Conservation (phyloP, 352 stramenopile species). For the Phytophthora cryptogea region DNA sequence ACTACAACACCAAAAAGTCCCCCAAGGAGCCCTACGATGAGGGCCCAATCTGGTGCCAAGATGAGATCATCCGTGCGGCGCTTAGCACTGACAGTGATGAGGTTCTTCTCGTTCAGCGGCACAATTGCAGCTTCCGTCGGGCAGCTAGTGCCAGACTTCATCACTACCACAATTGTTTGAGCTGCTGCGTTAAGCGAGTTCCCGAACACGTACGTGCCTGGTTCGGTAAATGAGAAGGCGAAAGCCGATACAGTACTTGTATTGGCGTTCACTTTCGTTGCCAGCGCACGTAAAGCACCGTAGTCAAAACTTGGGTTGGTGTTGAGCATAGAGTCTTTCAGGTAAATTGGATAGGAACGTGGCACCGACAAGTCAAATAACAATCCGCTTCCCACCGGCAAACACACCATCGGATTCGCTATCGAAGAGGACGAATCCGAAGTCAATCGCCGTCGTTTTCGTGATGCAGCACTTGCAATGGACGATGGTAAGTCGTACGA, state of each 20-base stretch:
- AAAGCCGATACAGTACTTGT: slow-evolving; percentile 71
- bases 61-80: slow-evolving; percentile 80
- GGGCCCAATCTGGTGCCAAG: slow-evolving; percentile 86
- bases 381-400: slow-evolving; percentile 78
- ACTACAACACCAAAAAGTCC: slow-evolving; percentile 79
- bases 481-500: slow-evolving; percentile 57
- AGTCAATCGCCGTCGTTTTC: slow-evolving; percentile 21
- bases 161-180: slow-evolving; percentile 86
- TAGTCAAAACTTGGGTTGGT: slow-evolving; percentile 94
- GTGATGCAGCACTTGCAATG: slow-evolving; percentile 12
- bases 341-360: slow-evolving; percentile 90
- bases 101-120: slow-evolving; percentile 82
- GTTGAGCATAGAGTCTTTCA: slow-evolving; percentile 96
- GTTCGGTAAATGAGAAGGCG: slow-evolving; percentile 84
- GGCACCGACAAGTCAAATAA: slow-evolving; percentile 88
- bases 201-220: slow-evolving; percentile 90
- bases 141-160: slow-evolving; percentile 71
- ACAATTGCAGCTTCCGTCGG: slow-evolving; percentile 85
- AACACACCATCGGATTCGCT: slow-evolving; percentile 87
- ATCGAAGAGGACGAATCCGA: slow-evolving; percentile 44
- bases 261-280: slow-evolving; percentile 65
- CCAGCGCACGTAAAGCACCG: slow-evolving; percentile 78
- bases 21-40: slow-evolving; percentile 79
- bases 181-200: slow-evolving; percentile 72
- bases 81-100: slow-evolving; percentile 86